These are phyloP conservation scores for Helianthus tuberosus DNA, from an alignment of 129 eudicot genomes.

Conservation along the genomic window DNA sequence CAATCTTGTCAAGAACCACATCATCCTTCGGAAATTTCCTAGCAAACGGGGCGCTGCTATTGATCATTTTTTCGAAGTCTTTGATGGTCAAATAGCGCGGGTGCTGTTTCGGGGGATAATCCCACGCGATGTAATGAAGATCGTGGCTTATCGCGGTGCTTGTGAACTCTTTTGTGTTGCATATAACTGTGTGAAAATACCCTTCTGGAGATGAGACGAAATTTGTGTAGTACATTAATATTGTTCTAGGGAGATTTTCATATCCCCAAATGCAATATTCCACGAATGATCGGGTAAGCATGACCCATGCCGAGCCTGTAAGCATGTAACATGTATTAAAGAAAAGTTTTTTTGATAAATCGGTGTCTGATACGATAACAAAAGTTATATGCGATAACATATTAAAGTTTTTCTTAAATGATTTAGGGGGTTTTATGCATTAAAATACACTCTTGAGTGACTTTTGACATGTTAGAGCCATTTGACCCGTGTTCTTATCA, in stretches of 20 bases:
- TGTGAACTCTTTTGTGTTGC: constrained; percentile 82
- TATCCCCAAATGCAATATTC: constrained; percentile 98
- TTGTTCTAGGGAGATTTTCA: constrained; percentile 89
- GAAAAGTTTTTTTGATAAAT: background rate
- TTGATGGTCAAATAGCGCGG: constrained; percentile 72
- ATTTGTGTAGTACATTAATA: constrained; percentile 89
- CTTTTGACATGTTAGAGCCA: background rate
- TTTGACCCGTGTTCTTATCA: background rate
- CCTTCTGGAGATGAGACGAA: constrained; percentile 97
- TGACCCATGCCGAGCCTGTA: constrained; percentile 97
- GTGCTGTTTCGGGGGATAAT: constrained; percentile 94
- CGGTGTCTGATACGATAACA: background rate
- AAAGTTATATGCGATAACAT: background rate
- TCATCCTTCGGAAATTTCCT: constrained; percentile 84
- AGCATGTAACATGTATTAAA: background rate
- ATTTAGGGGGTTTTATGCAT: background rate
- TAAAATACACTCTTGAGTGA: background rate
- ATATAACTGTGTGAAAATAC: constrained; percentile 91
- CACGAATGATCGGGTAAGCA: constrained; percentile 81
- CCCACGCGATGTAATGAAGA: constrained; percentile 99
- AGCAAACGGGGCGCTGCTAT: constrained; percentile 91
- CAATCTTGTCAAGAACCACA: constrained; percentile 85
- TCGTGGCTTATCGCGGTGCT: constrained; percentile 81
- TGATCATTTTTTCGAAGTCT: constrained; percentile 81
- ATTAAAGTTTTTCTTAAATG: too few species aligned